Evolutionary conservation across 2,329 filamentous ascomycete species (phyloP).

Genomic region (Coniella lustricola): DNA sequence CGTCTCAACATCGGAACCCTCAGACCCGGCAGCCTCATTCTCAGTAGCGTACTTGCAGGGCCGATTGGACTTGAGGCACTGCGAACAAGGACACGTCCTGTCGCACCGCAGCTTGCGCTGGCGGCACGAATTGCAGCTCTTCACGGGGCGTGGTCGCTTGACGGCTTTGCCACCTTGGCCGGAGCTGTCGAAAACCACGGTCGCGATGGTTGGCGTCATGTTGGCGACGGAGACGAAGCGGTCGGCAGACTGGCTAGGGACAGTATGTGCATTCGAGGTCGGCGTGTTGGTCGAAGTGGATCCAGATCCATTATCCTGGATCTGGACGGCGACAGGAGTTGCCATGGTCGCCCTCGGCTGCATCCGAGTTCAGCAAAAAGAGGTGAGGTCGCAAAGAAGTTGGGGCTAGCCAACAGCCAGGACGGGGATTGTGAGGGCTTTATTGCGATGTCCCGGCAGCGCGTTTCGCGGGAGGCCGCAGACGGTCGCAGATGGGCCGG

Average conservation of each 20-base stretch:
- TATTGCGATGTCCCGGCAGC: neutral
- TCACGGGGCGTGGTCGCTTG: conserved; percentile 47
- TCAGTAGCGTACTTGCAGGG: conserved; percentile 46
- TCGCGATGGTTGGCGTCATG: conserved; percentile 16
- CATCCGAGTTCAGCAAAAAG: conserved; percentile 5
- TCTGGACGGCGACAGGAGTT: conserved; percentile 11
- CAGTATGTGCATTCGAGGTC: conserved; percentile 1
- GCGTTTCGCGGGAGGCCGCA: neutral
- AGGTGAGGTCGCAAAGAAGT: neutral
- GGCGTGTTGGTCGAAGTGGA: conserved; percentile 9
- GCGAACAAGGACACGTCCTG: conserved; percentile 47
- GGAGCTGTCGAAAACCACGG: conserved; percentile 17
- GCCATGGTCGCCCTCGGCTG: conserved; percentile 11
- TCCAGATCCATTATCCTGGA: conserved; percentile 12
- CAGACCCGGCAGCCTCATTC: conserved; percentile 41
- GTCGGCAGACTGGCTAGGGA: conserved; percentile 8
- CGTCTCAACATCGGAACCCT: conserved; percentile 29
- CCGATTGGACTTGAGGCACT: conserved; percentile 51
- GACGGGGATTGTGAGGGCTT: neutral
- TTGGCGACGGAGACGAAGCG: conserved; percentile 11
- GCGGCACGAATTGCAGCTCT: conserved; percentile 50
- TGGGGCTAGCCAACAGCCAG: neutral
- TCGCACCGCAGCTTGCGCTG: conserved; percentile 53
- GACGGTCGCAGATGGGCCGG: neutral
- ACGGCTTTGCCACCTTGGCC: conserved; percentile 30